Evolutionary conservation across 768 basidiomycete genomes (phyloP), one percentile per base, ranked within the genome.

Genomic region (Glaciozyma martinii): DNA sequence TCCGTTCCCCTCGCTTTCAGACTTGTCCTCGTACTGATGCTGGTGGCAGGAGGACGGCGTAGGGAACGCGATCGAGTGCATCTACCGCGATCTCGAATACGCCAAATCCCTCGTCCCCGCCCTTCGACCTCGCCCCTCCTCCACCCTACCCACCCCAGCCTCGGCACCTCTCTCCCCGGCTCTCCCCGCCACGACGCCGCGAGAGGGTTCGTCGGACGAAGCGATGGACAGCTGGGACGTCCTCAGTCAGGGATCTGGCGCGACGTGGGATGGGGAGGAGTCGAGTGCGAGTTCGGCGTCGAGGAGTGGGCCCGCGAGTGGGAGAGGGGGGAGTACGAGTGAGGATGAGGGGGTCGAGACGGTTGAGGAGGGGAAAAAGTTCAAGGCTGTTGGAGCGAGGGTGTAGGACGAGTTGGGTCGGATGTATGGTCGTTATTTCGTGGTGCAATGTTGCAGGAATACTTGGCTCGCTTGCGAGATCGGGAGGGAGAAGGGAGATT

Each of bases 71-170:
- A 86, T 97, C 64, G 93, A 98, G 76, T 85, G 87, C 32, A 92
- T 99, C 68, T 99, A 98, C 75, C 85, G 95, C 54, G 93, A 99
- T 74, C 78, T 98, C 62, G 94, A 98, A 66, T 97, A 97, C 75
- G 90, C 94, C 37, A 23, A 42, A 3, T 40, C 33, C 16, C 55
- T 56, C 55, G 42, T 56, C n/a, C 55, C 55, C 25, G 13, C 55
- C 5, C 55, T 37, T 23, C 37, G 32, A 10, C 21, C 46, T 8
- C 46, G 46, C 46, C 46, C 21, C 10, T 13, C 8, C 21, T 47
- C 46, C 6, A 47, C 46, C 21, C 46, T 25, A 8, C 46, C 46
- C 3, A 40, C 9, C 10, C 46, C 46, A 47, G 46, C n/a, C 16
- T 23, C 46, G 46, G n/a, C 21, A 16, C 46, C 21, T 7, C n/a